Conservation (phyloP, 805 yeast genomes). For the Wickerhamiella allomyrinae region DNA sequence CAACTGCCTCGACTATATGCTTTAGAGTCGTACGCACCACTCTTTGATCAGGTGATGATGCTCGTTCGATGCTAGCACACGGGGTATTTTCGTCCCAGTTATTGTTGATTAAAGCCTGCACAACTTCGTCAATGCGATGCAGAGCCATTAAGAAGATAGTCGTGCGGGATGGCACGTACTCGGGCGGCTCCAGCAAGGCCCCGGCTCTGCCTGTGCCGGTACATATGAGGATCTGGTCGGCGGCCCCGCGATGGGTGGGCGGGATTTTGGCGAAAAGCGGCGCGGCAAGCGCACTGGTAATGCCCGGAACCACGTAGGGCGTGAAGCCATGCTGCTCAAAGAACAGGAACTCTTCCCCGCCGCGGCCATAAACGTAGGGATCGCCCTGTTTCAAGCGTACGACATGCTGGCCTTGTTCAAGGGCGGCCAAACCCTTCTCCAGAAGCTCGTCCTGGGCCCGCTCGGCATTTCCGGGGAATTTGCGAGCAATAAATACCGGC, state of each 20-base stretch:
- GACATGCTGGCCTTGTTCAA: conserved; percentile 55
- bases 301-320: conserved; percentile 73
- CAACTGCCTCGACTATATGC: conserved; percentile 57
- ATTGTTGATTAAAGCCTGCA: conserved; percentile 32
- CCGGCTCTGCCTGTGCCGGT: conserved; percentile 93
- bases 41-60: conserved; percentile 87
- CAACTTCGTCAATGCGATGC: conserved; percentile 41
- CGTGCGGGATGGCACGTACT: conserved; percentile 56
- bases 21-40: conserved; percentile 59
- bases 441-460: conserved; percentile 78
- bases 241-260: conserved; percentile 80
- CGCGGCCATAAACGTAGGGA: conserved; percentile 91
- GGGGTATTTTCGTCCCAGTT: conserved; percentile 64
- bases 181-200: conserved; percentile 63
- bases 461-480: conserved; percentile 95
- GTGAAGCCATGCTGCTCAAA: conserved; percentile 53
- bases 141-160: conserved; percentile 82
- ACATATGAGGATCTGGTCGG: conserved; percentile 84
- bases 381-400: conserved; percentile 93
- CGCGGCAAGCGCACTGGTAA: conserved; percentile 80
- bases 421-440: conserved; percentile 51
- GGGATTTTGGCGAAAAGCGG: conserved; percentile 74
- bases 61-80: conserved; percentile 76
- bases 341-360: conserved; percentile 77
- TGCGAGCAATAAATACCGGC: conserved; percentile 71